A percentile compares a stretch with the other conserved stretches of the same genome.
phyloP scores from a whole-genome alignment of 257 asterid species.

The Jacaranda mimosifolia region DNA sequence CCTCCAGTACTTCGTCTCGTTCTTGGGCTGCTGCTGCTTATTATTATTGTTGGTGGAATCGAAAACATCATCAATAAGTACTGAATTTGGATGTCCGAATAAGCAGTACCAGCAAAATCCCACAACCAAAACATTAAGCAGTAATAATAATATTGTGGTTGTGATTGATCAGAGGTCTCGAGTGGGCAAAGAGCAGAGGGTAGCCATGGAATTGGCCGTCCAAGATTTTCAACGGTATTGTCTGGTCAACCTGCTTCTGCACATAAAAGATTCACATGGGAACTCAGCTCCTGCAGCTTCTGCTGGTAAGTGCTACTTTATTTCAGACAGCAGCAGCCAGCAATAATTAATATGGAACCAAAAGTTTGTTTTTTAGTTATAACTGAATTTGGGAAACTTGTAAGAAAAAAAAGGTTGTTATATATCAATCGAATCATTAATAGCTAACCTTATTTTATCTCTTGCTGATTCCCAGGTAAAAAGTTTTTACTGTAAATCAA shows the following conservation, averaged over 20 bases:
- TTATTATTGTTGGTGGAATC: constrained; percentile 1
- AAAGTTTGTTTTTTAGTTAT: constrained; percentile 49
- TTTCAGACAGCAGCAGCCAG: too few relatives aligned
- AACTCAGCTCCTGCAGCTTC: constrained; percentile 51
- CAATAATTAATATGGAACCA: too few relatives aligned
- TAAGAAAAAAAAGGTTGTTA: too few relatives aligned
- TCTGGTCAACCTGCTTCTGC: constrained; percentile 39
- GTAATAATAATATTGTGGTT: constrained; percentile 41
- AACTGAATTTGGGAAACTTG: constrained; percentile 33
- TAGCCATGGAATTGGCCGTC: constrained; percentile 62
- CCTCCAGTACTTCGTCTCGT: background rate
- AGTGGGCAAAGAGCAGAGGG: constrained; percentile 63
- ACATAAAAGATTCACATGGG: constrained; percentile 40
- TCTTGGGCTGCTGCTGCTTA: too few relatives aligned
- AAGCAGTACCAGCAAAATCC: background rate
- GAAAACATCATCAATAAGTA: background rate
- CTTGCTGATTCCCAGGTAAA: too few relatives aligned
- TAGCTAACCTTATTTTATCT: too few relatives aligned
- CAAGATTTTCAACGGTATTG: constrained; percentile 42
- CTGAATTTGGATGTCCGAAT: background rate
- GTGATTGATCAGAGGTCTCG: constrained; percentile 51
- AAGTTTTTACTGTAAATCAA: too few relatives aligned
- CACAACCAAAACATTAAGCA: too few relatives aligned
- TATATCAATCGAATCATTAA: too few relatives aligned
- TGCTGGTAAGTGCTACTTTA: constrained; percentile 43